A percentile compares a stretch with the other conserved stretches of the same genome.
These are phyloP conservation scores for Kwoniella dejecticola DNA, from an alignment of 768 basidiomycete genomes.

Conservation along the genomic window DNA sequence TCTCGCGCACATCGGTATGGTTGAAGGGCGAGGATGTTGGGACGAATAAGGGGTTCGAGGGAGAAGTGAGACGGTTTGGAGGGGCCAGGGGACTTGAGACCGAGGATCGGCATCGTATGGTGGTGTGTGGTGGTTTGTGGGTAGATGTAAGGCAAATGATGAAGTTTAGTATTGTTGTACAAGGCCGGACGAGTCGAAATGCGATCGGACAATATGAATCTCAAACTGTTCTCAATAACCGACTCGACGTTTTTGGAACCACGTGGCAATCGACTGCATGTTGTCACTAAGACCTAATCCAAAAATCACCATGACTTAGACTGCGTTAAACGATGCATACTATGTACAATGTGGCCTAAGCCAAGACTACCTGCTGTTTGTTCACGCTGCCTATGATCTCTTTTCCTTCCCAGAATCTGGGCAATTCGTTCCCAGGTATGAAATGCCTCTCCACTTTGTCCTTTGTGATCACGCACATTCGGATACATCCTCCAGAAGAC, in stretches of 20 bases:
- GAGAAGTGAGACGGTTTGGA: conserved; percentile 75
- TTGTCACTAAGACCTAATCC: no score
- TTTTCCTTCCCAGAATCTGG: conserved; percentile 57
- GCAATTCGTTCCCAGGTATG: conserved; percentile 84
- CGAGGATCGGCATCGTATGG: conserved; percentile 54
- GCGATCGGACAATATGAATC: no score
- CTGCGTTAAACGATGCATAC: no score
- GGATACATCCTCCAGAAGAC: conserved; percentile 94
- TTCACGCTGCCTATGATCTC: conserved; percentile 42
- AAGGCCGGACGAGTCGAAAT: no score
- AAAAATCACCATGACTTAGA: no score
- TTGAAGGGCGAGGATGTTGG: conserved; percentile 85
- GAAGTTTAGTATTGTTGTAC: no score
- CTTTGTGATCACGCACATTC: conserved; percentile 95
- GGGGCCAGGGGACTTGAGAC: conserved; percentile 50
- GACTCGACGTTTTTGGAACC: no score
- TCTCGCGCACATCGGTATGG: conserved; percentile 96
- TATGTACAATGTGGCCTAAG: conserved; percentile 14
- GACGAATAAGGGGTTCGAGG: conserved; percentile 80
- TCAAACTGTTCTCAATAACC: no score
- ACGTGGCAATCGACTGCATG: no score
- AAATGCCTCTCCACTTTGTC: conserved; percentile 89
- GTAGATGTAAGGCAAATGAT: no score
- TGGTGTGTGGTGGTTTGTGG: background rate
- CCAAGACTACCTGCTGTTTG: conserved; percentile 22